These are phyloP conservation scores for Nemania diffusa DNA, from an alignment of 2,329 filamentous ascomycete genomes.

Conservation along the genomic window DNA sequence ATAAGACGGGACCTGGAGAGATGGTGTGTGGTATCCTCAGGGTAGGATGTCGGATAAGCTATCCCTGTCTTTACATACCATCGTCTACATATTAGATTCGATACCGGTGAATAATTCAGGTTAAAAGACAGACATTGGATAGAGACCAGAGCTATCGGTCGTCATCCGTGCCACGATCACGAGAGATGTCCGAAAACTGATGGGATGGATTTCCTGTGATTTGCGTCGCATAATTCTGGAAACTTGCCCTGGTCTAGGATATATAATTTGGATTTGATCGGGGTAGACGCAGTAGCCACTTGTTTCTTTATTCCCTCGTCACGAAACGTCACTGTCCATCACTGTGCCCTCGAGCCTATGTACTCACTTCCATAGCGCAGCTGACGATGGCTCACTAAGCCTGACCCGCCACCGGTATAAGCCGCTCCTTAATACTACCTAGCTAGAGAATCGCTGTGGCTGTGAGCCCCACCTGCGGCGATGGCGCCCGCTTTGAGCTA, in stretches of 20 bases:
- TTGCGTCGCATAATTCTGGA: not conserved
- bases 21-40: not conserved
- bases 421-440: too few species aligned
- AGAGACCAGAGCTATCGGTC: not conserved
- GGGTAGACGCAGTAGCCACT: not conserved
- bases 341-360: too few species aligned
- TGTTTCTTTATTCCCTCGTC: constrained; percentile 1
- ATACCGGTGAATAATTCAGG: not conserved
- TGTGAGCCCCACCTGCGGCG: too few species aligned
- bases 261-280: not conserved
- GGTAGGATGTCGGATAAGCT: not conserved
- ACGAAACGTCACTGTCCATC: too few species aligned
- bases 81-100: not conserved
- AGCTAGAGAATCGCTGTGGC: too few species aligned
- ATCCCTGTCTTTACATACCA: not conserved
- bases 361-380: too few species aligned
- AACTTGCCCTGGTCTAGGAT: not conserved
- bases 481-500: too few species aligned
- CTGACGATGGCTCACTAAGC: too few species aligned
- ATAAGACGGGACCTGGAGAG: not conserved
- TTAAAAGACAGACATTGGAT: not conserved
- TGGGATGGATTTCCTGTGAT: too few species aligned
- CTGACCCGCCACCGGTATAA: too few species aligned
- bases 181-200: not conserved
- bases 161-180: not conserved